These are phyloP conservation scores for Dendrothele bispora DNA, from an alignment of 768 basidiomycete genomes.

Conservation along the genomic window DNA sequence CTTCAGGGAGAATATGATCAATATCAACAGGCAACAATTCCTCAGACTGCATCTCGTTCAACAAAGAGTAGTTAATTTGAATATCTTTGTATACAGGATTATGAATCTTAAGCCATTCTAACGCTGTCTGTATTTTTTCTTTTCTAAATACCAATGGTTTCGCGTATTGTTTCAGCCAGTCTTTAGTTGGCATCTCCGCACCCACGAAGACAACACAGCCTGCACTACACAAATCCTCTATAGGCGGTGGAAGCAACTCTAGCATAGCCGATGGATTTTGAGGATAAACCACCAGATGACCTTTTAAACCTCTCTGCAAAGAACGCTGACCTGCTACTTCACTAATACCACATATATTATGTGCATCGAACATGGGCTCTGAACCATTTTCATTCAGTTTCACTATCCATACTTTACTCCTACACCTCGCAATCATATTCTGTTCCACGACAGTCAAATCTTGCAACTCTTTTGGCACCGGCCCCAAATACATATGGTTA, in stretches of 20 bases:
- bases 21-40: conserved; percentile 13
- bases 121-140: conserved; percentile 15
- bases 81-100: conserved; percentile 22
- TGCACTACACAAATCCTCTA: conserved; percentile 17
- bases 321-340: too few relatives aligned
- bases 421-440: conserved; percentile 12
- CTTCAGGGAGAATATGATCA: conserved; percentile 11
- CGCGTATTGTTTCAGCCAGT: conserved; percentile 21
- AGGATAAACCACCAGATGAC: conserved; percentile 24
- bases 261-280: conserved; percentile 16
- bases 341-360: too few relatives aligned
- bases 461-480: too few relatives aligned
- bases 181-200: conserved; percentile 6
- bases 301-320: conserved; percentile 18
- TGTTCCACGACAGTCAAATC: too few relatives aligned
- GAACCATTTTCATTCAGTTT: conserved; percentile 11
- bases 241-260: conserved; percentile 13
- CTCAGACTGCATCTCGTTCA: conserved; percentile 10
- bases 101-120: conserved; percentile 20
- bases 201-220: conserved; percentile 25
- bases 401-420: conserved; percentile 11
- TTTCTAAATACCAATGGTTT: conserved; percentile 19
- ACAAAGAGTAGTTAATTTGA: conserved; percentile 3
- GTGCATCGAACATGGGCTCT: not conserved
- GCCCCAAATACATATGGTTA: conserved; percentile 8